Evolutionary conservation across 2,329 filamentous ascomycete genomes (phyloP), one percentile per base, ranked within the genome.

Genomic region (Fusarium anguioides): DNA sequence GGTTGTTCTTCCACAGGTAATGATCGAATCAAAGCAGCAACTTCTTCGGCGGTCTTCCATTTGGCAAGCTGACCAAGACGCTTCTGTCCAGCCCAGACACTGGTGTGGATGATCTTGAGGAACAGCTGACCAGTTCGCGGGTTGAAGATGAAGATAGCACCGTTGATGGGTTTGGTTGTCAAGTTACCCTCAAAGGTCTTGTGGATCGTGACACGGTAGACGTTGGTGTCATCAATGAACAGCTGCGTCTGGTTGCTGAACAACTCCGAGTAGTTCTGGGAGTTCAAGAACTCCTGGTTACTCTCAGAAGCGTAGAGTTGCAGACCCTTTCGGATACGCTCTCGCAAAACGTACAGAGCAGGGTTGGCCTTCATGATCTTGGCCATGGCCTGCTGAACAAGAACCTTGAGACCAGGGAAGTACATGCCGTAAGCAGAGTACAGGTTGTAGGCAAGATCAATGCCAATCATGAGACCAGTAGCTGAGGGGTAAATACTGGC

Each of bases 351-450:
- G 77, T 98, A 99, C 29, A 99, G 82, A 4, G 96, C 96, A 17
- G 96, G 96, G 75, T 99, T 99, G 35, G 96, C 95, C 82, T 99
- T 99, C 96, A 99, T 99, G 77, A 99, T 89, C 89, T 99, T 99
- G 46, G 94, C 94, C 96, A 99, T 99, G 8, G 96, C 96, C 78
- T 98, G 95, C 79, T 99, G 96, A 24, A 99, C 84, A 23, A 99
- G 87, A 45, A 94, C 91, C 85, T 99, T 99, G 64, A 99, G 82
- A 75, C 96, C 96, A 45, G 96, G 96, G 89, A 99, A 99, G 83
- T 97, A 99, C 81, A 97, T 95, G 49, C 96, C 96, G 73, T 97
- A 99, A 0, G 96, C 96, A 9, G 96, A 98, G 83, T 98, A 98
- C 37, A 99, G 82, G 78, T 99, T 99, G 85, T 99, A 99, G 0